These are phyloP conservation scores for Arthrobotrys iridis DNA, from an alignment of 2,329 filamentous ascomycete genomes.

Conservation along the genomic window DNA sequence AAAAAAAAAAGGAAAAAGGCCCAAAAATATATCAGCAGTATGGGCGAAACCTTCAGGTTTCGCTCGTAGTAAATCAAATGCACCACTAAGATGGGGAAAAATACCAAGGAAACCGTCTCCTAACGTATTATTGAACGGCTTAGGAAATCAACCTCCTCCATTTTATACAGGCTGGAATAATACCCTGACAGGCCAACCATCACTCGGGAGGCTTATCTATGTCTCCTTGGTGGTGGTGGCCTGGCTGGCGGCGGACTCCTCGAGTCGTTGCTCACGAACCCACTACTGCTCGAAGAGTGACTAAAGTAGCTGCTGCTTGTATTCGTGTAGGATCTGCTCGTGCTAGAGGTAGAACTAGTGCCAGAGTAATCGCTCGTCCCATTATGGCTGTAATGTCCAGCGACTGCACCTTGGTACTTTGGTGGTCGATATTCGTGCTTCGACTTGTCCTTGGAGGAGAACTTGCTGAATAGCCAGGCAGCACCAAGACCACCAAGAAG, in stretches of 20 bases:
- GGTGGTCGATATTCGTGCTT: slow-evolving; percentile 39
- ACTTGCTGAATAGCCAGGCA: slow-evolving; percentile 35
- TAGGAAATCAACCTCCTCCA: slow-evolving; percentile 11
- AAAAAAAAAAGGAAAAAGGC: slow-evolving; percentile 14
- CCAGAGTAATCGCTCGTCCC: slow-evolving; percentile 41
- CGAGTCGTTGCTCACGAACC: slow-evolving; percentile 43
- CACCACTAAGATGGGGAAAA: slow-evolving; percentile 5
- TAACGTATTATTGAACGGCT: slow-evolving; percentile 1
- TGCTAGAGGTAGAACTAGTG: slow-evolving; percentile 34
- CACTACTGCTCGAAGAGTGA: slow-evolving; percentile 54
- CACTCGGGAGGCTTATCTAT: slow-evolving; percentile 23
- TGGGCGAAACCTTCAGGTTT: slow-evolving; percentile 5
- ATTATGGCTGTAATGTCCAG: slow-evolving; percentile 16
- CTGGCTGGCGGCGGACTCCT: slow-evolving; percentile 43
- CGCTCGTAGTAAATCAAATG: slow-evolving; percentile 8
- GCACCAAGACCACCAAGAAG: slow-evolving; percentile 44
- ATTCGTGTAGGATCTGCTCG: slow-evolving; percentile 34
- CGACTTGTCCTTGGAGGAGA: slow-evolving; percentile 15
- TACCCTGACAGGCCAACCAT: not conserved
- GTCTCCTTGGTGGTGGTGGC: slow-evolving; percentile 36
- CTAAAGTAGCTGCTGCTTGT: slow-evolving; percentile 51
- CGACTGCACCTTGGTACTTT: slow-evolving; percentile 37
- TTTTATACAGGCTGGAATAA: slow-evolving; percentile 22
- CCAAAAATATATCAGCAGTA: slow-evolving; percentile 42
- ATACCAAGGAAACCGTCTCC: slow-evolving; percentile 26